Evolutionary conservation across 2,329 filamentous ascomycete genomes (phyloP), one percentile per base, ranked within the genome.

Genomic region (Arthrobotrys sinensis): DNA sequence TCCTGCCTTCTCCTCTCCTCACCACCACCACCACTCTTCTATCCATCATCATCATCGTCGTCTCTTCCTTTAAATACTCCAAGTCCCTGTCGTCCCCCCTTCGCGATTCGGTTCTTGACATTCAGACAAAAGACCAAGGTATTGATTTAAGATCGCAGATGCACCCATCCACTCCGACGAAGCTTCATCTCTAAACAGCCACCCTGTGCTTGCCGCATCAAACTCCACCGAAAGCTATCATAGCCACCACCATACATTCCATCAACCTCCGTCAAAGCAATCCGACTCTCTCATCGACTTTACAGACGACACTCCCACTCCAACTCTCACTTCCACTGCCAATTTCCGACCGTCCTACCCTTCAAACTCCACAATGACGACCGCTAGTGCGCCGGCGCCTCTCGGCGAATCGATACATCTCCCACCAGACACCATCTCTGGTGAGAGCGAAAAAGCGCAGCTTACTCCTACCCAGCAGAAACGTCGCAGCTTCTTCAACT

Each of bases 401-500:
- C 66, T 77, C 8, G 36, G 62, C 48, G 75, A 78, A 11, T 45
- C 75, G 75, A 78, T 78, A 78, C 75, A 78, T 14, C 62, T 68
- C 34, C 75, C 75, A 38, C 75, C 75, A 16, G 75, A 78, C 28
- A 78, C 75, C 14, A 34, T 78, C 63, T 32, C 43, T 40, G 32
- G 36, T 53, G 73, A 77, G 14, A 78, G 62, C 55, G 75, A 78
- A 68, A 78, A 78, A 53, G 50, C 75, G n/a, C 75, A 69, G 60
- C 63, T 67, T 36, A 78, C 75, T 3, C 75, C 75, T 14, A 78
- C 75, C 36, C 75, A 78, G 62, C 67, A 71, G 32, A 78, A 78
- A 28, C 75, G 75, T 62, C 75, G 75, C 53, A 78, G 75, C 53
- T 84, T 91, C 32, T 91, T 90, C 83, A 87, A 88, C 3, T 88